A percentile compares a stretch with the other conserved stretches of the same genome.
phyloP scores from a whole-genome alignment of 169 alveolate genomes.

The Perkinsus olseni region DNA sequence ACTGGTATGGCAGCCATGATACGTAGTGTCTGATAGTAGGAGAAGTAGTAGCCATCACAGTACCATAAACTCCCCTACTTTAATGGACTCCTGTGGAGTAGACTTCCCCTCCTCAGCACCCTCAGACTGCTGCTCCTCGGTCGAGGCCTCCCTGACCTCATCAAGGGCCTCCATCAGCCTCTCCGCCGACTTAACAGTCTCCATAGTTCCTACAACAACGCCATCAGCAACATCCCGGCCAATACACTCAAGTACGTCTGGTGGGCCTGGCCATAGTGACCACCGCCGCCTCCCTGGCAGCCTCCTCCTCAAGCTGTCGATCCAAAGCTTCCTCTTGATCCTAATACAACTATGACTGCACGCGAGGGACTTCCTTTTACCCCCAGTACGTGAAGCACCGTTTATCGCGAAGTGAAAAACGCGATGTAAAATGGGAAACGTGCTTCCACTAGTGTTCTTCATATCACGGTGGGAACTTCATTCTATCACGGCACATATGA shows the following conservation, averaged over 20 bases:
- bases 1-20: not conserved
- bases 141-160: not conserved
- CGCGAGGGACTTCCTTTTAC: not conserved
- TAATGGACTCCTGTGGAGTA: not conserved
- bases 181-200: constrained; percentile 25
- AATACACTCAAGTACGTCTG: not conserved
- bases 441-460: not conserved
- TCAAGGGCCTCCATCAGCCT: constrained; percentile 13
- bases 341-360: not conserved
- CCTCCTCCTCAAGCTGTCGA: constrained; percentile 15
- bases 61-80: not conserved
- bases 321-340: constrained; percentile 26
- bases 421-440: too few species aligned
- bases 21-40: not conserved
- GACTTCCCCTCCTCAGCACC: not conserved
- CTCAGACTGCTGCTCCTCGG: not conserved
- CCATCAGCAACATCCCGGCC: not conserved
- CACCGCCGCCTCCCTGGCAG: constrained; percentile 15
- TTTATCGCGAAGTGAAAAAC: too few species aligned
- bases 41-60: not conserved
- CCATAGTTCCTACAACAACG: constrained; percentile 12
- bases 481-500: too few species aligned
- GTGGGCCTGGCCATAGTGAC: not conserved
- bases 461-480: too few species aligned
- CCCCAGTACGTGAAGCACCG: too few species aligned